These are phyloP conservation scores for Hysterium pulicare DNA, from an alignment of 2,329 filamentous ascomycete species.

Conservation along the genomic window DNA sequence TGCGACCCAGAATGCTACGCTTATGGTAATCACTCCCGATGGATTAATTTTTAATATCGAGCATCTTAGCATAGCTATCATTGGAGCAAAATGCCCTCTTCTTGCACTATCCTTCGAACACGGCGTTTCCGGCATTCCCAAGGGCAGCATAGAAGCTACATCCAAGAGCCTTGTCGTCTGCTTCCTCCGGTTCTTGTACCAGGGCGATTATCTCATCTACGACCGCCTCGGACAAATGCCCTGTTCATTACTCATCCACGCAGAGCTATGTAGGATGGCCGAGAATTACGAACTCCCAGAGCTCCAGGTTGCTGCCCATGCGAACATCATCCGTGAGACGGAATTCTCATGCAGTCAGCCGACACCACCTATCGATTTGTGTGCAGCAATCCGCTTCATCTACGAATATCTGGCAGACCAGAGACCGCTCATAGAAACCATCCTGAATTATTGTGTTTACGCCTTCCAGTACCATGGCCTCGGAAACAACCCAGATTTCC, in stretches of 20 bases:
- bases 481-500: constrained; percentile 34
- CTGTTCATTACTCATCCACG: constrained; percentile 38
- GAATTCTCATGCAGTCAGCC: constrained; percentile 39
- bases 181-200: constrained; percentile 44
- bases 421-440: constrained; percentile 33
- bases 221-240: constrained; percentile 16
- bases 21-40: constrained; percentile 30
- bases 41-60: constrained; percentile 31
- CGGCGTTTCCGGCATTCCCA: constrained; percentile 21
- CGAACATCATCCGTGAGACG: constrained; percentile 38
- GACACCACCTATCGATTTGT: constrained; percentile 38
- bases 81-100: constrained; percentile 37
- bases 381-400: constrained; percentile 37
- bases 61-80: constrained; percentile 28
- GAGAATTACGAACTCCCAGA: constrained; percentile 39
- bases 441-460: constrained; percentile 44
- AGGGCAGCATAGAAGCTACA: constrained; percentile 38
- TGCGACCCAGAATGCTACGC: constrained; percentile 20
- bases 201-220: constrained; percentile 33
- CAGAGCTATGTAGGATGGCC: constrained; percentile 40
- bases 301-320: constrained; percentile 38
- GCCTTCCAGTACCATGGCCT: constrained; percentile 38
- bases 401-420: constrained; percentile 25
- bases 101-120: constrained; percentile 41
- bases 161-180: constrained; percentile 30